Percentiles rank a stretch among this genome's conserved stretches.
phyloP scores from a whole-genome alignment of 805 yeast genomes.

The Yarrowia sp. region DNA sequence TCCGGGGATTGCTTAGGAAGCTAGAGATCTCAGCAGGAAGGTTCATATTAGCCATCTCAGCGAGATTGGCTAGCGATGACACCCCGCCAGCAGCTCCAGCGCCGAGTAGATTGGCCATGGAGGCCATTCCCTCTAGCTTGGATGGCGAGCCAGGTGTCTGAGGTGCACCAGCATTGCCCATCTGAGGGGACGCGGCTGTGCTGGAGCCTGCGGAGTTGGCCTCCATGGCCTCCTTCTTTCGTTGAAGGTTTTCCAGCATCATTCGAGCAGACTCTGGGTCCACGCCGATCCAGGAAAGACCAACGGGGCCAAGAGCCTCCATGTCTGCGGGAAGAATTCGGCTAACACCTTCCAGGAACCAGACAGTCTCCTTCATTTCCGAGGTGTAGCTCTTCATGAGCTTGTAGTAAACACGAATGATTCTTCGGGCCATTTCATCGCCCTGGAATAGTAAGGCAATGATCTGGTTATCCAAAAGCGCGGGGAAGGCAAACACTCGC shows the following conservation, averaged over 20 bases:
- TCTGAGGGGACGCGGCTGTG: conserved; percentile 7
- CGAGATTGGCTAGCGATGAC: not conserved
- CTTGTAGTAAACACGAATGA: conserved; percentile 84
- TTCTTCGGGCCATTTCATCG: conserved; percentile 82
- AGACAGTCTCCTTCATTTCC: conserved; percentile 83
- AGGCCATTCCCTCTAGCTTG: conserved; percentile 14
- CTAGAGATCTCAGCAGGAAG: conserved; percentile 2
- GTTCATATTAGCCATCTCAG: conserved; percentile 12
- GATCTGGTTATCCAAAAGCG: conserved; percentile 76
- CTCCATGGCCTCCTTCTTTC: conserved; percentile 9
- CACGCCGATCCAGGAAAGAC: conserved; percentile 21
- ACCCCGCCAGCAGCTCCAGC: conserved; percentile 13
- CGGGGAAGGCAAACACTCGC: conserved; percentile 89
- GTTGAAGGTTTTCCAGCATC: conserved; percentile 20
- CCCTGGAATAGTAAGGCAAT: conserved; percentile 76
- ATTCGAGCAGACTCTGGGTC: conserved; percentile 24
- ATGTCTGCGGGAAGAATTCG: conserved; percentile 87
- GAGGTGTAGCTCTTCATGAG: conserved; percentile 75
- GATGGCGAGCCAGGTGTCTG: conserved; percentile 10
- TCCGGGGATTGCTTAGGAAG: conserved; percentile 10
- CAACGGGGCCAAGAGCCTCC: conserved; percentile 61
- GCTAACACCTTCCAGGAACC: conserved; percentile 92
- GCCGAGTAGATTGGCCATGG: conserved; percentile 7
- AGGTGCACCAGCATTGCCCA: not conserved
- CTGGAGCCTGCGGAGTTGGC: not conserved